Evolutionary conservation across 176 grass and related monocot species (phyloP).

Genomic region (Musa acuminata): DNA sequence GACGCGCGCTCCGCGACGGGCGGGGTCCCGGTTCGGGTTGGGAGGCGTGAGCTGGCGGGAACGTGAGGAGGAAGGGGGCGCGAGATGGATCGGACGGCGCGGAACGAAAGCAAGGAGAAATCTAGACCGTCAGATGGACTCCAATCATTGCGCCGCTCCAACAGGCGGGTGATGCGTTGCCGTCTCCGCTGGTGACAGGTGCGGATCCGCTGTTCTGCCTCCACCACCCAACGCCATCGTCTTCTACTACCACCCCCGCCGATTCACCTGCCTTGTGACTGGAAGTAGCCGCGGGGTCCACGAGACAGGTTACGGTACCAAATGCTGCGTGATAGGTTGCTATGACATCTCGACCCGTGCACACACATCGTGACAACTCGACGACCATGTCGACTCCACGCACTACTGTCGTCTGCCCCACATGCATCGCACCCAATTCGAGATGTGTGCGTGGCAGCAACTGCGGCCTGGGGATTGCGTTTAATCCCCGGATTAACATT

Average conservation of each 20-base stretch:
- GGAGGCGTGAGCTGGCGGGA: constrained; percentile 8
- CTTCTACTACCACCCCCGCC: background rate
- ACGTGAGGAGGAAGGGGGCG: background rate
- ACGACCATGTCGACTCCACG: too few species aligned
- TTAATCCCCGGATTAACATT: too few species aligned
- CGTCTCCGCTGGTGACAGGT: constrained; percentile 10
- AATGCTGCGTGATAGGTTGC: too few species aligned
- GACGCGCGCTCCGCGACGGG: background rate
- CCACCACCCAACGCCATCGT: background rate
- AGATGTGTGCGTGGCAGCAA: too few species aligned
- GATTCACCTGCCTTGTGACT: background rate
- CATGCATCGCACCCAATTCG: too few species aligned
- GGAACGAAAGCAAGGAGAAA: background rate
- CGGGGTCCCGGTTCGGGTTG: background rate
- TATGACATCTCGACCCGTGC: too few species aligned
- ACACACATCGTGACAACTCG: too few species aligned
- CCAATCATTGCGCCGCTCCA: constrained; percentile 14
- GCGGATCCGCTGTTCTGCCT: background rate
- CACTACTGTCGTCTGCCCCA: too few species aligned
- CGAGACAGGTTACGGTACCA: too few species aligned
- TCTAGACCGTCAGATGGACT: background rate
- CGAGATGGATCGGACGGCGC: background rate
- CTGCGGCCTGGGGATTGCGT: too few species aligned
- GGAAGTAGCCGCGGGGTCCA: background rate
- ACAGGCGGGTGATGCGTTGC: constrained; percentile 12